Evolutionary conservation across 2,329 filamentous ascomycete species (phyloP).

Genomic region (Malbranchea zuffiana): DNA sequence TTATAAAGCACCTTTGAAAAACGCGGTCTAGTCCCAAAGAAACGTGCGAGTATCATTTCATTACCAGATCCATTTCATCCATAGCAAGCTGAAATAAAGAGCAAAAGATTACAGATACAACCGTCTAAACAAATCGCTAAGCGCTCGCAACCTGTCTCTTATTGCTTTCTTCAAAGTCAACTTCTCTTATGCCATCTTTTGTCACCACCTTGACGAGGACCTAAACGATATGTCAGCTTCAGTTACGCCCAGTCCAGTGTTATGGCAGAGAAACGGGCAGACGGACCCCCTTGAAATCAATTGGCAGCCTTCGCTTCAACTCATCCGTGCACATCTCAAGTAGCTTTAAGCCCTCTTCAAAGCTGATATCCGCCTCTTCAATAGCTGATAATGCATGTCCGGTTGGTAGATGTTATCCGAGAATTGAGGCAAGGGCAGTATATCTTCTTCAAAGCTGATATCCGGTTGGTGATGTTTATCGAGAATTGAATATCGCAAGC

Average conservation of each 20-base stretch:
- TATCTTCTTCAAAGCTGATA: conserved; percentile 75
- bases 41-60: too few species aligned
- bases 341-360: conserved; percentile 83
- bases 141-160: conserved; percentile 47
- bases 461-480: conserved; percentile 98
- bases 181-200: conserved; percentile 79
- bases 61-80: too few species aligned
- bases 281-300: conserved; percentile 94
- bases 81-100: too few species aligned
- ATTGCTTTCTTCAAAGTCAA: conserved; percentile 62
- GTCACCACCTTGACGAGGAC: conserved; percentile 76
- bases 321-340: conserved; percentile 93
- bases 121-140: conserved; percentile 26
- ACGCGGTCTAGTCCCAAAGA: too few species aligned
- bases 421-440: conserved; percentile 90
- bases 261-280: not conserved
- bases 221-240: conserved; percentile 25
- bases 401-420: conserved; percentile 98
- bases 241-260: too few species aligned
- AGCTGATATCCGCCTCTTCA: too few species aligned
- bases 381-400: too few species aligned
- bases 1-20: too few species aligned
- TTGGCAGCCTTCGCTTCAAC: conserved; percentile 88
- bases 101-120: too few species aligned
- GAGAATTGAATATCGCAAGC: conserved; percentile 84